Conservation (phyloP, 805 yeast genomes). For the Spathaspora hagerdaliae region DNA sequence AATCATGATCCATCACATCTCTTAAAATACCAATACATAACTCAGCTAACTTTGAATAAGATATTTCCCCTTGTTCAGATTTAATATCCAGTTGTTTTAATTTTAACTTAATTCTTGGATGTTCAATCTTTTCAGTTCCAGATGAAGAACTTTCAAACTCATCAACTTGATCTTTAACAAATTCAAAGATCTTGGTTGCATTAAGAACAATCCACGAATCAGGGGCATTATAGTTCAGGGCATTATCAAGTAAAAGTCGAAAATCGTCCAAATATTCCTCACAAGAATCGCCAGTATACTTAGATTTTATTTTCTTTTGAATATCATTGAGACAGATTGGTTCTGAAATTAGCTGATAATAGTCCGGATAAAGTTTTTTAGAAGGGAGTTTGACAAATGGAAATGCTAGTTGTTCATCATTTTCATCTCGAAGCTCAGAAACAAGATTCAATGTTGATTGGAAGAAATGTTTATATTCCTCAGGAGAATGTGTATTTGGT, state of each 20-base stretch:
- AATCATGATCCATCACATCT: constrained; percentile 41
- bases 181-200: constrained; percentile 52
- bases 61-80: constrained; percentile 10
- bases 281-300: constrained; percentile 35
- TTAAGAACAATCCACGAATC: constrained; percentile 59
- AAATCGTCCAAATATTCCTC: constrained; percentile 35
- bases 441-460: constrained; percentile 28
- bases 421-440: constrained; percentile 27
- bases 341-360: constrained; percentile 28
- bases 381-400: constrained; percentile 34
- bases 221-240: constrained; percentile 38
- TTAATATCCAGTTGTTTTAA: constrained; percentile 6
- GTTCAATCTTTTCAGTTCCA: constrained; percentile 1
- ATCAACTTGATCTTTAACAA: constrained; percentile 49
- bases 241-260: constrained; percentile 33
- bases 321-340: constrained; percentile 35
- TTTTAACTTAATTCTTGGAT: constrained; percentile 10
- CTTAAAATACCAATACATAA: constrained; percentile 25
- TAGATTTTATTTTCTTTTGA: constrained; percentile 34
- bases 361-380: constrained; percentile 37
- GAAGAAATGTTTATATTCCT: constrained; percentile 26
- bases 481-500: constrained; percentile 14
- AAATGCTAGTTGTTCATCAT: constrained; percentile 16
- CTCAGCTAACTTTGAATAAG: constrained; percentile 17
- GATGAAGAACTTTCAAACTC: constrained; percentile 21